Evolutionary conservation across 2,329 filamentous ascomycete genomes (phyloP).

Genomic region (Drechslerella coelobrocha): DNA sequence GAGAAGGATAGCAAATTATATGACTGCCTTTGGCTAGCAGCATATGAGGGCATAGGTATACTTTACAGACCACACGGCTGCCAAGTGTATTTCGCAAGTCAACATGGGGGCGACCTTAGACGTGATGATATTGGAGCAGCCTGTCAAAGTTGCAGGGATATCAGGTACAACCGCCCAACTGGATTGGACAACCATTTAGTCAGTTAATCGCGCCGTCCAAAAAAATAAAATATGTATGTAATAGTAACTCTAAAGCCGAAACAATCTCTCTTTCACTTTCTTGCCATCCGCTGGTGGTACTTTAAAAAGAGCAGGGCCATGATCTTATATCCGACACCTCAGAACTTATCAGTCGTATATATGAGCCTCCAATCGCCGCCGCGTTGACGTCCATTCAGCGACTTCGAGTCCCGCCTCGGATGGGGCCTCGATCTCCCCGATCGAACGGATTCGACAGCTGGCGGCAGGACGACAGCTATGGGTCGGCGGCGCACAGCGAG

Average conservation of each 20-base stretch:
- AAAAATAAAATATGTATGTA: constrained; percentile 27
- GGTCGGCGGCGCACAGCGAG: constrained; percentile 41
- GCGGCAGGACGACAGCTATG: constrained; percentile 39
- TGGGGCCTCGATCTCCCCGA: constrained; percentile 50
- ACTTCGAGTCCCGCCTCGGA: constrained; percentile 42
- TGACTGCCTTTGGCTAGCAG: constrained; percentile 28
- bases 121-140: constrained; percentile 26
- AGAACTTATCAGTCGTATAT: constrained; percentile 26
- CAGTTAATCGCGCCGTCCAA: constrained; percentile 39
- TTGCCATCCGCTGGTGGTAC: constrained; percentile 5
- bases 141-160: constrained; percentile 36
- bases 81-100: constrained; percentile 1
- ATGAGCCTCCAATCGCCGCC: constrained; percentile 44
- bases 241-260: constrained; percentile 26
- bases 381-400: constrained; percentile 48
- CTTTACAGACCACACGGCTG: not conserved
- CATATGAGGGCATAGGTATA: not conserved
- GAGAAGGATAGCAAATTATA: constrained; percentile 23
- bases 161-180: constrained; percentile 35
- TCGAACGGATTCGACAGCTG: constrained; percentile 41
- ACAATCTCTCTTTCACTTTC: constrained; percentile 12
- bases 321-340: constrained; percentile 20
- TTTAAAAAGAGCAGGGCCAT: constrained; percentile 19
- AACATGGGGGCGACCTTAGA: constrained; percentile 15
- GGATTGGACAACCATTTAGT: constrained; percentile 18